Percentiles rank a stretch among this genome's conserved stretches.
phyloP scores from a whole-genome alignment of 139 green algal species.

The Chlorella sorokiniana region DNA sequence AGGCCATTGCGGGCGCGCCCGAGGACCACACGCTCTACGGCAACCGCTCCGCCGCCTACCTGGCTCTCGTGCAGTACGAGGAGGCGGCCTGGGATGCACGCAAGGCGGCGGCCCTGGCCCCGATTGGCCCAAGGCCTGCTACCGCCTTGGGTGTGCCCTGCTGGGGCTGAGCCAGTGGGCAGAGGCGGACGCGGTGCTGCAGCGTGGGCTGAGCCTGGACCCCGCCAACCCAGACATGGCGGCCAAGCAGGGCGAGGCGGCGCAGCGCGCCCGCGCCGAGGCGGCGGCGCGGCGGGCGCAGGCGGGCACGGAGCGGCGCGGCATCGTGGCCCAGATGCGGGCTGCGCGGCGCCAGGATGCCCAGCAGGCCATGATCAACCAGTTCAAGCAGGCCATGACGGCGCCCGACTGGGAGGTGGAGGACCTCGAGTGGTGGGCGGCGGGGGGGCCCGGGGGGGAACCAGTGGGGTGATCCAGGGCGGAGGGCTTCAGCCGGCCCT shows the following conservation, averaged over 20 bases:
- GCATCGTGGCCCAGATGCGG: slow-evolving; percentile 52
- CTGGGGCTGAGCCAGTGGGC: slow-evolving; percentile 31
- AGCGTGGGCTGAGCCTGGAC: slow-evolving; percentile 26
- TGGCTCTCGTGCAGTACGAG: slow-evolving; percentile 36
- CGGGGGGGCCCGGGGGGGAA: neutral
- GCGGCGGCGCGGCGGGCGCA: slow-evolving; percentile 21
- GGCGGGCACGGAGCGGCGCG: slow-evolving; percentile 39
- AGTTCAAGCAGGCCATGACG: slow-evolving; percentile 74
- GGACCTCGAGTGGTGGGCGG: slow-evolving; percentile 70
- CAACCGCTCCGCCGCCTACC: slow-evolving; percentile 59
- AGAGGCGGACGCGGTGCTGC: slow-evolving; percentile 22
- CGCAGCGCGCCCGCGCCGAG: neutral
- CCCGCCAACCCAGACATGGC: slow-evolving; percentile 31
- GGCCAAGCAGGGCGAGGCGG: slow-evolving; percentile 16
- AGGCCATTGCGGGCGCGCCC: slow-evolving; percentile 53
- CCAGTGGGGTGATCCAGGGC: neutral
- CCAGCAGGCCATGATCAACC: slow-evolving; percentile 45
- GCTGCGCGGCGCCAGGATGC: slow-evolving; percentile 44
- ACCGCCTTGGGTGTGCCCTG: slow-evolving; percentile 47
- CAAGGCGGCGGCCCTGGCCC: slow-evolving; percentile 27
- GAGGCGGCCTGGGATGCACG: slow-evolving; percentile 50
- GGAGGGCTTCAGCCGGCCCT: neutral
- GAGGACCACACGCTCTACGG: slow-evolving; percentile 40
- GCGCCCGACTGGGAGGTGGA: slow-evolving; percentile 72
- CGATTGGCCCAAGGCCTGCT: slow-evolving; percentile 60